Percentiles rank a stretch among this genome's conserved stretches.
Conservation (phyloP, 2,329 filamentous ascomycete genomes). For the Septoria linicola region DNA sequence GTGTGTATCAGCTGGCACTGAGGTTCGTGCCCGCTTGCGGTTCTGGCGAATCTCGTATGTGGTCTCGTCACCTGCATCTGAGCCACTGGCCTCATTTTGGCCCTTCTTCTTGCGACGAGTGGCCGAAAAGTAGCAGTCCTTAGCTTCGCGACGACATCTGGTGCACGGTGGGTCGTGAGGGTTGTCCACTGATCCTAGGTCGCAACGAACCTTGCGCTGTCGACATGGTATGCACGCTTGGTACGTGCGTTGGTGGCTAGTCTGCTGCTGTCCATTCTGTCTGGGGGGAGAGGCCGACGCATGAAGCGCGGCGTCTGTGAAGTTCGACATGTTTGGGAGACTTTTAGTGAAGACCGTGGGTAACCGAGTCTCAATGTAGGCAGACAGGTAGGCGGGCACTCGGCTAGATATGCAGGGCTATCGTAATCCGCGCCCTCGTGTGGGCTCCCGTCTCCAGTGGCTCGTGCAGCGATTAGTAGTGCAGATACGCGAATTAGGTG, state of each 20-base stretch:
- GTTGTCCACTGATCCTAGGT: conserved; percentile 76
- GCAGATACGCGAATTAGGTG: conserved; percentile 12
- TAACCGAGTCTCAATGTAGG: too few species aligned
- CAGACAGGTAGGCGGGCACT: too few species aligned
- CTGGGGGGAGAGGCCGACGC: background rate
- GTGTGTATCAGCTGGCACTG: conserved; percentile 37
- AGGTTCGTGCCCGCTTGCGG: conserved; percentile 60
- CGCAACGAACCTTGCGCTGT: conserved; percentile 58
- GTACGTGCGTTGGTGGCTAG: conserved; percentile 15
- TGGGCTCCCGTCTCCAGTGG: background rate
- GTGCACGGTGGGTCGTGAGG: conserved; percentile 92
- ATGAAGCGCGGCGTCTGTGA: background rate
- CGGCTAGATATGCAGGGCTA: too few species aligned
- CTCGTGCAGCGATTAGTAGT: too few species aligned
- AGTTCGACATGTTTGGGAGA: too few species aligned
- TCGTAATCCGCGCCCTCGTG: too few species aligned
- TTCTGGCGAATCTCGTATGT: conserved; percentile 73
- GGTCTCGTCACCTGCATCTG: conserved; percentile 44
- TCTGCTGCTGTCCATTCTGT: conserved; percentile 14
- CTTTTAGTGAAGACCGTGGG: too few species aligned
- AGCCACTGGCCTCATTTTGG: conserved; percentile 44
- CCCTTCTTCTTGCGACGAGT: conserved; percentile 89
- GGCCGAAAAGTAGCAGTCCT: conserved; percentile 95
- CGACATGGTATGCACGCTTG: conserved; percentile 55
- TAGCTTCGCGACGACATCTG: conserved; percentile 88